A percentile compares a stretch with the other conserved stretches of the same genome.
Conservation (phyloP, 2,329 filamentous ascomycete genomes). For the Zymoseptoria pseudotritici region DNA sequence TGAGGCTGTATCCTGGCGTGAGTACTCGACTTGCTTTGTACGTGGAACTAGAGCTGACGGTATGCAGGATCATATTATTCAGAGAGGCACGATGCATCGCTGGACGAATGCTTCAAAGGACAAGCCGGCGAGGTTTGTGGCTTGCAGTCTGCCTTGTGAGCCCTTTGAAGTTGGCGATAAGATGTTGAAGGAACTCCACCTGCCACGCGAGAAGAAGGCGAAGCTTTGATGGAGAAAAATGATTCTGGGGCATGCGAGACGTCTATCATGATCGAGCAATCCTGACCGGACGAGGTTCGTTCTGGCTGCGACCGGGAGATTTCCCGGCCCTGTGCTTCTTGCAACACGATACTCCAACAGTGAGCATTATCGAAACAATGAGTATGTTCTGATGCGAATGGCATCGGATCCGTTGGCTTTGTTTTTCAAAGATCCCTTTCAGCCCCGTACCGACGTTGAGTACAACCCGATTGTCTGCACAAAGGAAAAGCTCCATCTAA, state of each 20-base stretch:
- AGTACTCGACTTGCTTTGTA: not conserved
- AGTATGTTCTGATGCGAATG: no score
- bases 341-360: no score
- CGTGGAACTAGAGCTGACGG: constrained; percentile 1
- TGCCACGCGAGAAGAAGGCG: not conserved
- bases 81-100: constrained; percentile 18
- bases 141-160: constrained; percentile 13
- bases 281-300: no score
- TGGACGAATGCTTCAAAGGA: constrained; percentile 17
- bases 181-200: constrained; percentile 7
- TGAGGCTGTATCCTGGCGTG: constrained; percentile 16
- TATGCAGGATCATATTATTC: constrained; percentile 17
- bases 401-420: no score
- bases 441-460: no score
- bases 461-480: not conserved
- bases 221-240: not conserved
- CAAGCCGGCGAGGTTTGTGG: constrained; percentile 16
- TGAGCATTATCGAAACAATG: no score
- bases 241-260: no score
- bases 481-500: not conserved
- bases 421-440: no score
- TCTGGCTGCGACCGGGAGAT: no score
- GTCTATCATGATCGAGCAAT: no score
- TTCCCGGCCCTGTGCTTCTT: no score
- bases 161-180: constrained; percentile 16